Evolutionary conservation across 2,329 filamentous ascomycete genomes (phyloP), one percentile per base, ranked within the genome.

Genomic region (Teratosphaeria nubilosa): DNA sequence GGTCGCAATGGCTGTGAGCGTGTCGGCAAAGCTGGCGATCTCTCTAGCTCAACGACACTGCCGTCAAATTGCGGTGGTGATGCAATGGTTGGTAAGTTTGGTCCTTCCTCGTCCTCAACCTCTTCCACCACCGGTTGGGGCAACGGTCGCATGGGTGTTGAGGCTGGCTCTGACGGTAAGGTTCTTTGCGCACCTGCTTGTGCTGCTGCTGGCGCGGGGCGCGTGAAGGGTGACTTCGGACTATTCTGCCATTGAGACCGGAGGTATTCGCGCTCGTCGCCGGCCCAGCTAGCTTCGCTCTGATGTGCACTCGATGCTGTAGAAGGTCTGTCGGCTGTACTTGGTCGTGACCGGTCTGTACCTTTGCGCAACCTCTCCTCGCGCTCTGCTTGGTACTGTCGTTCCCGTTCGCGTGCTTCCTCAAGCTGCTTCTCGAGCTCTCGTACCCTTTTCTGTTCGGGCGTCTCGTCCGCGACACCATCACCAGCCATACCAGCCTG

Each of bases 371-470:
- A 59, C 34, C 80, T 74, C 27, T 80, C 78, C 60, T 84, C 78
- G 13, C 84, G 77, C 68, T 86, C 84, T 25, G 73, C 74, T 66
- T 86, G 79, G 65, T 87, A 87, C 65, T 82, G 79, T 45, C 78
- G 77, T 68, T 89, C 86, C 51, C 86, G 79, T 63, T 86, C 83
- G 63, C 85, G 82, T 14, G 86, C 86, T 66, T 83, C 79, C 66
- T 85, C 83, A 0, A 90, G 77, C 68, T 89, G 82, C 32, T 80
- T 78, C 74, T 97, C 92, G 5, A 97, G 79, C 70, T 96, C 86
- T 66, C 82, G 82, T 62, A 96, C 86, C 48, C 91, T 84, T 62
- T 80, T 82, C 62, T 79, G 83, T 71, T 92, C 82, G 2, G 77
- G 73, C 25, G 76, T 77, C 67, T 69, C 62, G 67, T 68, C 69